Evolutionary conservation across 2,329 filamentous ascomycete genomes (phyloP).

Genomic region (Diplodia sapinea): DNA sequence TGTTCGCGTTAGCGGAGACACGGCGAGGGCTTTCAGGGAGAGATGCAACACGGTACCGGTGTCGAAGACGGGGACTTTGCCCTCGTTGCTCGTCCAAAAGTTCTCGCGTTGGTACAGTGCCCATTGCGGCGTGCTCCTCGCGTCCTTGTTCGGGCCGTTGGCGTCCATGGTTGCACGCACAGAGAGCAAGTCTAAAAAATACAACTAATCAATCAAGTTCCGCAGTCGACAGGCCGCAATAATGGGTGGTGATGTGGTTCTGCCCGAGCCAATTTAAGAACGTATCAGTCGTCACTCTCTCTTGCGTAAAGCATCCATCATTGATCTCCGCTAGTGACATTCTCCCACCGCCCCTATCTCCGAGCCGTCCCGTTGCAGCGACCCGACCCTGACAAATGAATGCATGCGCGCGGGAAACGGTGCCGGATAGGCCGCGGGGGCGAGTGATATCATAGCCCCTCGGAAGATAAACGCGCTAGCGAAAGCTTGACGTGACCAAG

Average conservation of each 20-base stretch:
- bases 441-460: conserved; percentile 21
- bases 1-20: background rate
- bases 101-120: conserved; percentile 61
- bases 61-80: conserved; percentile 58
- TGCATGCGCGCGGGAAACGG: background rate
- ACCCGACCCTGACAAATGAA: background rate
- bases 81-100: conserved; percentile 61
- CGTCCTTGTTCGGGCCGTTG: conserved; percentile 58
- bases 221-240: background rate
- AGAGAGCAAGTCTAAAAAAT: background rate
- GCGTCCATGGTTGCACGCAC: conserved; percentile 51
- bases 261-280: background rate
- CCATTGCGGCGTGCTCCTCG: conserved; percentile 60
- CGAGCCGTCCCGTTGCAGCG: background rate
- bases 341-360: background rate
- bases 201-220: no score
- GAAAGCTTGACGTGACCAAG: conserved; percentile 25
- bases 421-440: no score
- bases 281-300: background rate
- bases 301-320: conserved; percentile 19
- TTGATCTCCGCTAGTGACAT: background rate
- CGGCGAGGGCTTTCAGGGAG: background rate
- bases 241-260: background rate
- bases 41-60: conserved; percentile 47
- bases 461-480: conserved; percentile 11